A percentile compares a stretch with the other conserved stretches of the same genome.
phyloP scores from a whole-genome alignment of 78 protist genomes.

The Dictyostelium intermedium region DNA sequence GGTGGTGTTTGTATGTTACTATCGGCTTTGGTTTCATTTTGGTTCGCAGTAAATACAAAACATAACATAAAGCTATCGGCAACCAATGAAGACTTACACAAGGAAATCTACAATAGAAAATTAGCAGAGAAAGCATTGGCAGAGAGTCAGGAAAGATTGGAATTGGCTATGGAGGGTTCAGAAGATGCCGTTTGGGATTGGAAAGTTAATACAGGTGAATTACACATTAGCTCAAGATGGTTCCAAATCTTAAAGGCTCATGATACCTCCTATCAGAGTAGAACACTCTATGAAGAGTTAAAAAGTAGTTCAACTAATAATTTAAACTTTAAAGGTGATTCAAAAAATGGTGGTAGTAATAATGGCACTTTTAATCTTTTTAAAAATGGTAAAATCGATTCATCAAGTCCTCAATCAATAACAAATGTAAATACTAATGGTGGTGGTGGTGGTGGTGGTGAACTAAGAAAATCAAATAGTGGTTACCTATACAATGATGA shows the following conservation, averaged over 20 bases:
- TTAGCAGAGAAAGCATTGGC: constrained; percentile 62
- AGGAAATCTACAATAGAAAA: constrained; percentile 61
- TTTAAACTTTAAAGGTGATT: background rate
- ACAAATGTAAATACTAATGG: background rate
- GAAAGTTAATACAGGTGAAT: constrained; percentile 63
- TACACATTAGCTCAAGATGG: constrained; percentile 56
- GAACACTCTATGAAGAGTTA: constrained; percentile 50
- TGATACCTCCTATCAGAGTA: constrained; percentile 18
- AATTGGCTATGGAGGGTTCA: constrained; percentile 70
- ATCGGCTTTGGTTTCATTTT: constrained; percentile 40
- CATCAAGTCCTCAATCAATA: background rate
- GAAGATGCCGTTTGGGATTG: constrained; percentile 78
- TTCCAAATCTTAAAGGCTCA: constrained; percentile 54
- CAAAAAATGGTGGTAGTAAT: constrained; percentile 14
- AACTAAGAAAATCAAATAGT: background rate
- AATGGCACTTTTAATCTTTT: background rate
- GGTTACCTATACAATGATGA: constrained; percentile 25
- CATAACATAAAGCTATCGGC: constrained; percentile 40
- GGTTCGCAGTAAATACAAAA: constrained; percentile 61
- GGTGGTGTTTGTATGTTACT: constrained; percentile 62
- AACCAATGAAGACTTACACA: constrained; percentile 65
- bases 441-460: background rate
- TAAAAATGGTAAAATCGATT: background rate
- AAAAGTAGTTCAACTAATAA: background rate
- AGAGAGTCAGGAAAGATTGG: constrained; percentile 65